Conservation (phyloP, 2,329 filamentous ascomycete genomes). For the Didymella arachidicola region DNA sequence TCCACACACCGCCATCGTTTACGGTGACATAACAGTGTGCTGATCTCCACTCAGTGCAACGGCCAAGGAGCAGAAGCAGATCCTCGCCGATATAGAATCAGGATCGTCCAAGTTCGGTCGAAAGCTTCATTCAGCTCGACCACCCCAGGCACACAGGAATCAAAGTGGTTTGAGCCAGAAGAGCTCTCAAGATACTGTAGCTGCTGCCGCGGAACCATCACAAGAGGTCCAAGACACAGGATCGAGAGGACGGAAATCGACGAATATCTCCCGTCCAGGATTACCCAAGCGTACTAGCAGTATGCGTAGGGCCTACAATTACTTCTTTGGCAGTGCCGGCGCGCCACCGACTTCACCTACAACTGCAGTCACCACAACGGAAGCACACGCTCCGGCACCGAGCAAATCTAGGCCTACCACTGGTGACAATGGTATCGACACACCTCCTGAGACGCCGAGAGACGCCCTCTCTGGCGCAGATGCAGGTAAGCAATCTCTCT, state of each 20-base stretch:
- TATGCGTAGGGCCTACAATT: slow-evolving; percentile 52
- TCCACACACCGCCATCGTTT: slow-evolving; percentile 23
- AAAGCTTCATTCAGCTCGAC: slow-evolving; percentile 38
- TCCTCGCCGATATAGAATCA: slow-evolving; percentile 50
- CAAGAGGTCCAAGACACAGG: slow-evolving; percentile 35
- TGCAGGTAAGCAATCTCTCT: slow-evolving; percentile 27
- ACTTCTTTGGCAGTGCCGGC: slow-evolving; percentile 48
- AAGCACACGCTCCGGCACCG: slow-evolving; percentile 29
- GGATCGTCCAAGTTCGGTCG: slow-evolving; percentile 49
- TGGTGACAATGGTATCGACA: slow-evolving; percentile 42
- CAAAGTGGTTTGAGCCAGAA: slow-evolving; percentile 32
- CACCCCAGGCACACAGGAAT: slow-evolving; percentile 31
- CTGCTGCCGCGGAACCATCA: slow-evolving; percentile 38
- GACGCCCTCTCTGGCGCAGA: slow-evolving; percentile 25
- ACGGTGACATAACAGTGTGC: slow-evolving; percentile 17
- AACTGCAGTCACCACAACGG: slow-evolving; percentile 38
- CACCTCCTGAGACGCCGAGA: slow-evolving; percentile 46
- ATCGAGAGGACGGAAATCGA: slow-evolving; percentile 45
- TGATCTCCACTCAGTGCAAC: slow-evolving; percentile 38
- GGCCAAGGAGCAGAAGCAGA: slow-evolving; percentile 50
- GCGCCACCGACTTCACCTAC: slow-evolving; percentile 39
- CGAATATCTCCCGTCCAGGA: slow-evolving; percentile 41
- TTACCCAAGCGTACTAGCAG: slow-evolving; percentile 50
- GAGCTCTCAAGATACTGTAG: slow-evolving; percentile 39
- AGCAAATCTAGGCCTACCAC: slow-evolving; percentile 30